These are phyloP conservation scores for Eucalyptus viminalis DNA, from an alignment of 345 rosid genomes.

Conservation along the genomic window DNA sequence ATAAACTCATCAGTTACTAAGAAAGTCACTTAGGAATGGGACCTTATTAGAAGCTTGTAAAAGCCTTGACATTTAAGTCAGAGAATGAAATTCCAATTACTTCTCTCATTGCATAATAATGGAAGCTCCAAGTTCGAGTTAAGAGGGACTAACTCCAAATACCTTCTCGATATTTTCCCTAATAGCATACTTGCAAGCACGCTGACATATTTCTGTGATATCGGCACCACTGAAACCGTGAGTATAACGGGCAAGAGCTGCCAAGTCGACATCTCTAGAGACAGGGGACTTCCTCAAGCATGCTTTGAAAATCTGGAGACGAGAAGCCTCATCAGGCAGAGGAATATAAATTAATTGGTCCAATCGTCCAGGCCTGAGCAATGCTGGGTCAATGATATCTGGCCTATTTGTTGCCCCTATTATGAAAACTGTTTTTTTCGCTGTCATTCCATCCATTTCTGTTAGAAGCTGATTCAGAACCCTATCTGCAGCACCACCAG, in stretches of 20 bases:
- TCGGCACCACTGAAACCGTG: constrained; percentile 98
- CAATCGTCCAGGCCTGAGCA: constrained; percentile 84
- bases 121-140: not conserved
- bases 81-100: not conserved
- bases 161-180: constrained; percentile 93
- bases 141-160: not conserved
- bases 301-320: constrained; percentile 65
- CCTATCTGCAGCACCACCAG: constrained; percentile 96
- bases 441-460: constrained; percentile 97
- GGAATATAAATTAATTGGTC: constrained; percentile 93
- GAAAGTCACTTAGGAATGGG: not conserved
- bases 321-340: constrained; percentile 88
- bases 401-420: constrained; percentile 96
- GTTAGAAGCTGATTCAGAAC: constrained; percentile 89
- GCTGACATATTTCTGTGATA: constrained; percentile 90
- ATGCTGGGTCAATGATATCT: constrained; percentile 89
- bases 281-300: constrained; percentile 87
- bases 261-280: constrained; percentile 70
- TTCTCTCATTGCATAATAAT: not conserved
- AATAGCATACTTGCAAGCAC: constrained; percentile 85
- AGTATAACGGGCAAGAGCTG: constrained; percentile 75
- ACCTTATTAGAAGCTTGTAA: not conserved
- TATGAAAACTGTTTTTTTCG: constrained; percentile 86
- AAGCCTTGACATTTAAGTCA: not conserved
- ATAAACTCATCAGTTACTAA: not conserved